These are phyloP conservation scores for Salix viminalis DNA, from an alignment of 345 rosid species.

Conservation along the genomic window DNA sequence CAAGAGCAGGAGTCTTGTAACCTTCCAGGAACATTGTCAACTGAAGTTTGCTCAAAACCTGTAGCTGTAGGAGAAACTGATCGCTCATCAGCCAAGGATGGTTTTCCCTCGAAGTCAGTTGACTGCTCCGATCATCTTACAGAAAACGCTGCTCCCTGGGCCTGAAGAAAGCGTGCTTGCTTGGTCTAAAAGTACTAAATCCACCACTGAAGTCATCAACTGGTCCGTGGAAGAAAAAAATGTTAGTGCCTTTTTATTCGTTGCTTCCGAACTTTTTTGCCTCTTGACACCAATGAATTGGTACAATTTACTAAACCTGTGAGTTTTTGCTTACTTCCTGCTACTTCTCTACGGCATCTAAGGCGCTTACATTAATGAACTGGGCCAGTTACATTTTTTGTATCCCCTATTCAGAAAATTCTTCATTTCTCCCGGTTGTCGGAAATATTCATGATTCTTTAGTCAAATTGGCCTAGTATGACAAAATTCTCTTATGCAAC, in stretches of 20 bases:
- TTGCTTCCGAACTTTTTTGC: not conserved
- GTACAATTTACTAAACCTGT: not conserved
- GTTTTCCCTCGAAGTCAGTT: constrained; percentile 11
- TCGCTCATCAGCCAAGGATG: constrained; percentile 19
- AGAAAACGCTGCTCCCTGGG: constrained; percentile 12
- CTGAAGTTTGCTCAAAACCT: constrained; percentile 21
- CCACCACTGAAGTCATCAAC: constrained; percentile 15
- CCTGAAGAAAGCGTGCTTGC: constrained; percentile 20
- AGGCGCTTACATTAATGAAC: not conserved
- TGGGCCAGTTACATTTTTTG: not conserved
- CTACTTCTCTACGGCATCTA: not conserved
- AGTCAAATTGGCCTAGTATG: constrained; percentile 14
- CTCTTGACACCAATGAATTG: not conserved
- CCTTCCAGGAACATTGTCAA: constrained; percentile 19
- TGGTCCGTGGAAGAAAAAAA: constrained; percentile 29
- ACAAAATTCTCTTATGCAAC: constrained; percentile 42
- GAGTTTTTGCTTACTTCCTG: constrained; percentile 1
- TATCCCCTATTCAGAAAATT: not conserved
- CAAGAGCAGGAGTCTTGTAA: constrained; percentile 24
- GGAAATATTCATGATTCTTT: constrained; percentile 12
- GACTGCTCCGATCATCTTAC: constrained; percentile 4
- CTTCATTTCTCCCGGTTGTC: not conserved
- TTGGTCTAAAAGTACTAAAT: constrained; percentile 15
- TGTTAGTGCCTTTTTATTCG: constrained; percentile 13
- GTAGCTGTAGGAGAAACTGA: constrained; percentile 11